phyloP scores from a whole-genome alignment of 306 rosid genomes.

The Prosopis cineraria region DNA sequence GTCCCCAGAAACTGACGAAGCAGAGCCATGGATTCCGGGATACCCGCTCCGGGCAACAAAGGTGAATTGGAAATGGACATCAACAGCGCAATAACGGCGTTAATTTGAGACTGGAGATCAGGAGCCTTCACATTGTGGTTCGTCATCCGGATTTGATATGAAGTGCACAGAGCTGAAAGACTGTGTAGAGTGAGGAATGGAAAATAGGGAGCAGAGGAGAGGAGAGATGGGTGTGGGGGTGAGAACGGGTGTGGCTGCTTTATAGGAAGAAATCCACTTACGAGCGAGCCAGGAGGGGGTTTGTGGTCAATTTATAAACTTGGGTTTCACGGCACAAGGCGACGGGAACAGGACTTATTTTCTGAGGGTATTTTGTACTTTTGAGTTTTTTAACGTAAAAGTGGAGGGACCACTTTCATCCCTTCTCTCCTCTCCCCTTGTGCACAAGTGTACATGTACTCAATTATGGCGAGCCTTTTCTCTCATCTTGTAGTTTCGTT shows the following conservation, averaged over 20 bases:
- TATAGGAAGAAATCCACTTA: conserved; percentile 40
- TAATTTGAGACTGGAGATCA: conserved; percentile 44
- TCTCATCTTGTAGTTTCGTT: conserved; percentile 13
- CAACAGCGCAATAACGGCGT: conserved; percentile 47
- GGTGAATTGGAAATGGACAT: conserved; percentile 39
- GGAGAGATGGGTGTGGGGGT: conserved; percentile 26
- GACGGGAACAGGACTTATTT: conserved; percentile 61
- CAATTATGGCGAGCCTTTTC: conserved; percentile 32
- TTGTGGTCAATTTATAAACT: conserved; percentile 54
- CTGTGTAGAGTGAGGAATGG: not conserved
- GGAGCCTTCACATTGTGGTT: conserved; percentile 65
- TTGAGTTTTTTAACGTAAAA: conserved; percentile 45
- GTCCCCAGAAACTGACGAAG: conserved; percentile 46
- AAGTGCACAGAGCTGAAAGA: not conserved
- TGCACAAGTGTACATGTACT: not conserved
- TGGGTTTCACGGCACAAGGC: conserved; percentile 43
- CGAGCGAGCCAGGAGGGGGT: conserved; percentile 27
- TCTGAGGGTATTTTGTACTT: conserved; percentile 53
- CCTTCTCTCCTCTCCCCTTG: not conserved
- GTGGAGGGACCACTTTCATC: conserved; percentile 36
- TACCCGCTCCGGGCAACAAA: conserved; percentile 37
- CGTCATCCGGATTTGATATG: conserved; percentile 49
- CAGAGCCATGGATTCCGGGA: conserved; percentile 39
- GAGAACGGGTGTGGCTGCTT: conserved; percentile 37
- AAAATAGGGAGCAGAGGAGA: conserved; percentile 22